Evolutionary conservation across 495 filamentous ascomycete species (phyloP).

Genomic region (Podospora pseudopauciseta): DNA sequence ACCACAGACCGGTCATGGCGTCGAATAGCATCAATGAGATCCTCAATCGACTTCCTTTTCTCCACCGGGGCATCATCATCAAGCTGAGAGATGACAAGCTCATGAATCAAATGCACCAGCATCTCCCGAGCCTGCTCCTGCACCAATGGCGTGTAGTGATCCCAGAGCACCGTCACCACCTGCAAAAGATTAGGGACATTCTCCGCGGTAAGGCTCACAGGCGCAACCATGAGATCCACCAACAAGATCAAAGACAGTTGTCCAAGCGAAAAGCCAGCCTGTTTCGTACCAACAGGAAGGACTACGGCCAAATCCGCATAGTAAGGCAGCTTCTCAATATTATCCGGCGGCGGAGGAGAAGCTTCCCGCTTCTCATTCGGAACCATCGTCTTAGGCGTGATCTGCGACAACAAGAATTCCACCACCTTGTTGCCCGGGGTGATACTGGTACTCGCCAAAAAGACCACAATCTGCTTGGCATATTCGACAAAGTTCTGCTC

Average conservation of each 20-base stretch:
- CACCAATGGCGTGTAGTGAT: conserved; percentile 90
- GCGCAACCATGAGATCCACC: conserved; percentile 93
- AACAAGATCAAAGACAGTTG: conserved; percentile 91
- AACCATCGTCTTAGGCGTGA: conserved; percentile 87
- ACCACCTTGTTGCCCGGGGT: conserved; percentile 77
- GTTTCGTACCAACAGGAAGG: conserved; percentile 83
- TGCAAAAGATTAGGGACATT: conserved; percentile 83
- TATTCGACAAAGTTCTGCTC: conserved; percentile 98
- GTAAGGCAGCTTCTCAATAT: conserved; percentile 74
- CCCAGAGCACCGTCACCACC: conserved; percentile 91
- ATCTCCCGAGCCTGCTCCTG: conserved; percentile 96
- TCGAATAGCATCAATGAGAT: conserved; percentile 86
- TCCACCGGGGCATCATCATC: conserved; percentile 65
- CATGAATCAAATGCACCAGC: conserved; percentile 96
- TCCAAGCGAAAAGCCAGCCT: conserved; percentile 83
- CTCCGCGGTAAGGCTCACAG: conserved; percentile 70
- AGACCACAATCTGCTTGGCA: conserved; percentile 95
- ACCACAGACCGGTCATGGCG: conserved; percentile 79
- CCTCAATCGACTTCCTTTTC: conserved; percentile 73
- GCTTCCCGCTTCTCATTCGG: conserved; percentile 73
- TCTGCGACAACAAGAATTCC: conserved; percentile 86
- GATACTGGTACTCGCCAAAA: conserved; percentile 85
- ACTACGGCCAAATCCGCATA: conserved; percentile 78
- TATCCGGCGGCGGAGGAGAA: conserved; percentile 61
- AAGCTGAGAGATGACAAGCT: conserved; percentile 86